Conservation (phyloP, 371 early-diverging fungal species). For the Apophysomyces trapeziformis region DNA sequence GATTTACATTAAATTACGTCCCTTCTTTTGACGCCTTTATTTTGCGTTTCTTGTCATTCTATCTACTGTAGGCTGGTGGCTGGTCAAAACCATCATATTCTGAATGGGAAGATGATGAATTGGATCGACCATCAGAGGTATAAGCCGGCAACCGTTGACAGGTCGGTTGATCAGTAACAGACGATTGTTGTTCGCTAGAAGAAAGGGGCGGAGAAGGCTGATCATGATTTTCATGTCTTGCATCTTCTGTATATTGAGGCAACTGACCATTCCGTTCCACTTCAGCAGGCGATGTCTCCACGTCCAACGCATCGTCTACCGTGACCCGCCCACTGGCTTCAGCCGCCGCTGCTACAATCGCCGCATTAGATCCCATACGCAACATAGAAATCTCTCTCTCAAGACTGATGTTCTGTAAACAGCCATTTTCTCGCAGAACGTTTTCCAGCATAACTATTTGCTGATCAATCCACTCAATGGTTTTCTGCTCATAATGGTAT, state of each 20-base stretch:
- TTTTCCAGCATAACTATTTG: slow-evolving; percentile 41
- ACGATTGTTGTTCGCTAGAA: slow-evolving; percentile 1
- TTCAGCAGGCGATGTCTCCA: slow-evolving; percentile 24
- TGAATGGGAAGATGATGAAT: not conserved
- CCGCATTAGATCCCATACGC: slow-evolving; percentile 51
- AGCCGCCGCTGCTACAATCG: slow-evolving; percentile 42
- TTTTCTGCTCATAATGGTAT: slow-evolving; percentile 42
- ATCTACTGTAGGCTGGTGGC: slow-evolving; percentile 24
- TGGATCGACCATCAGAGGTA: slow-evolving; percentile 14
- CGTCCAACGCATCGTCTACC: slow-evolving; percentile 51
- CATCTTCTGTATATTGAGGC: slow-evolving; percentile 35
- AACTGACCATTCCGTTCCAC: slow-evolving; percentile 31
- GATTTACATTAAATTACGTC: not conserved
- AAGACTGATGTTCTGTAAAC: slow-evolving; percentile 31
- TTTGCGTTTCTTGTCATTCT: not conserved
- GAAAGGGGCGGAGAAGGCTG: too few relatives aligned
- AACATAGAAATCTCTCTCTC: slow-evolving; percentile 41
- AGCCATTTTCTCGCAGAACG: slow-evolving; percentile 39
- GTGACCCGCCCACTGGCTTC: slow-evolving; percentile 45
- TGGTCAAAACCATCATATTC: slow-evolving; percentile 24
- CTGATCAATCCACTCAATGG: slow-evolving; percentile 52
- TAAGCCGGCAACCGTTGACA: slow-evolving; percentile 26
- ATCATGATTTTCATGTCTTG: slow-evolving; percentile 8
- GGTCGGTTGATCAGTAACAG: not conserved
- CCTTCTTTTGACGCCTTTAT: not conserved